Evolutionary conservation across 2,329 filamentous ascomycete species (phyloP).

Genomic region (Dactylellina parvicollis): DNA sequence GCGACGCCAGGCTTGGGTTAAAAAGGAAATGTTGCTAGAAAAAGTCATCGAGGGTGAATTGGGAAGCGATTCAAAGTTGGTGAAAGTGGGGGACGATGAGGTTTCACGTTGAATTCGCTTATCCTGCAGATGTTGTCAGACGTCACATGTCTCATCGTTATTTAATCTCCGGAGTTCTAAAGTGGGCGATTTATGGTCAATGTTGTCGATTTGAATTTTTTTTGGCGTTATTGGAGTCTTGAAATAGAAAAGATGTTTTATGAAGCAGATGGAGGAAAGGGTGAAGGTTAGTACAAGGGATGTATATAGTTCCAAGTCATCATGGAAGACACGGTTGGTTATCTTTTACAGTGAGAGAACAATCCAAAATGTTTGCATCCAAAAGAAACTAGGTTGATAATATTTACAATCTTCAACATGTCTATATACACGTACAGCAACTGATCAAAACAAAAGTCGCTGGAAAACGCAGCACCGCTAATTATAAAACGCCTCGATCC

Average conservation of each 20-base stretch:
- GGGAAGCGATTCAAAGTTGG: slow-evolving; percentile 69
- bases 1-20: slow-evolving; percentile 77
- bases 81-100: slow-evolving; percentile 61
- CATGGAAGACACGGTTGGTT: background rate
- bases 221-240: slow-evolving; percentile 23
- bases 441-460: slow-evolving; percentile 15
- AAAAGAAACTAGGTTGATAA: background rate
- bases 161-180: slow-evolving; percentile 43
- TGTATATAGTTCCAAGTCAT: slow-evolving; percentile 4
- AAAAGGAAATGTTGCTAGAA: slow-evolving; percentile 81
- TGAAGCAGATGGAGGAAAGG: background rate
- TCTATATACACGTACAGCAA: slow-evolving; percentile 10
- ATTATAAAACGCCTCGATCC: slow-evolving; percentile 32
- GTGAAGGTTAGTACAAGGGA: background rate
- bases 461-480: slow-evolving; percentile 12
- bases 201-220: background rate
- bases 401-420: background rate
- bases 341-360: background rate
- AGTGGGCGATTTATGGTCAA: slow-evolving; percentile 38
- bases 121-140: background rate
- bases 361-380: slow-evolving; percentile 8
- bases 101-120: slow-evolving; percentile 13
- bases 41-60: slow-evolving; percentile 78
- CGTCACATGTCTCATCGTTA: slow-evolving; percentile 16
- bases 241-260: slow-evolving; percentile 11